Evolutionary conservation across 75 land plant genomes (phyloP), one percentile per base, ranked within the genome.

Genomic region (Pseudotsuga menziesii): DNA sequence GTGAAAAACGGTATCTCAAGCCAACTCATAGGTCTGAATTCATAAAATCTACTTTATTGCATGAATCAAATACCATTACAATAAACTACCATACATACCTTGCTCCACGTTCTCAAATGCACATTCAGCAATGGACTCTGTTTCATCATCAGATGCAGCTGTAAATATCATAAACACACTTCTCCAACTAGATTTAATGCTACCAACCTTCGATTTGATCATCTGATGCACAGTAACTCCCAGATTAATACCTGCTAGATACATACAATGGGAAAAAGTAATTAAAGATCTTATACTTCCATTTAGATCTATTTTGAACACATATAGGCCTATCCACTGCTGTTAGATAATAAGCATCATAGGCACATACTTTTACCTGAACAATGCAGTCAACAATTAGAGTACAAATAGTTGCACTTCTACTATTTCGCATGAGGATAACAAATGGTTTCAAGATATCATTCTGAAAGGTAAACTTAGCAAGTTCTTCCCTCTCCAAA

Each of bases 61-160:
- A 60, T 19, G 60, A 41, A 56, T 20, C 32, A 56, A 67, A 6
- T 64, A 54, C n/a, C 26, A 75, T 62, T 61, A 61, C 11, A 74
- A 78, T 29, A 35, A 74, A 36, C 76, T 48, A 16, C 12, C 22
- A 23, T 57, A 56, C 75, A 54, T 63, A 90, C 98, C 98, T 78
- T 96, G 97, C 78, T 96, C 98, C 56, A 96, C 94, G 83, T 94
- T 96, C 71, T 96, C 98, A 91, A 96, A 96, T 23, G 98, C 97
- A 80, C 88, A 86, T 75, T 94, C 98, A 80, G 95, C 89, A 82
- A 92, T 94, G 36, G 89, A 73, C 74, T 91, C 97, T 61, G 84
- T 78, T 39, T 91, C 92, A 84, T 96, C 98, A 83, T 90, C 92
- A 52, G 98, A 89, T 75, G 98, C 97, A 59, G 98, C 94, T 62